Evolutionary conservation across 768 basidiomycete genomes (phyloP).

Genomic region (Pulveroboletus sp.): DNA sequence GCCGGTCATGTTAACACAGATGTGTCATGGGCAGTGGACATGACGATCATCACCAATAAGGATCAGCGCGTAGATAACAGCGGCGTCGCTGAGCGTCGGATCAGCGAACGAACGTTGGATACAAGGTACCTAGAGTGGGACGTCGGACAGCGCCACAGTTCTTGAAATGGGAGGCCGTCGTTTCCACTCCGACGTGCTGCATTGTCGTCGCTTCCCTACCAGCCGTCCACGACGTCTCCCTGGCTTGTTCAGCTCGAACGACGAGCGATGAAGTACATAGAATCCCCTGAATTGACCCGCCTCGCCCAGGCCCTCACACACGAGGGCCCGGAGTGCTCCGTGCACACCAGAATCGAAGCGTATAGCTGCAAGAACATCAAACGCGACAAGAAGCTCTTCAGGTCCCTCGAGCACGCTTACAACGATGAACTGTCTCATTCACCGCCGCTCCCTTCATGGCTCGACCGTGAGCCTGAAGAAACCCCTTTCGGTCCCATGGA

Average conservation of each 20-base stretch:
- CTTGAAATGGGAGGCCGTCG: slow-evolving; percentile 11
- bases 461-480: slow-evolving; percentile 64
- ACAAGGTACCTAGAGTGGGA: no score
- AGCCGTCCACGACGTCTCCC: neutral
- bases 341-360: slow-evolving; percentile 90
- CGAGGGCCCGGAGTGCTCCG: slow-evolving; percentile 82
- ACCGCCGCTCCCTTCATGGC: slow-evolving; percentile 79
- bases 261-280: slow-evolving; percentile 79
- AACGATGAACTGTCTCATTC: slow-evolving; percentile 71
- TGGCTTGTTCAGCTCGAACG: neutral
- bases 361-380: slow-evolving; percentile 98
- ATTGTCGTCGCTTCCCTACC: neutral
- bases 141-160: slow-evolving; percentile 13
- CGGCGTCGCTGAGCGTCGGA: neutral
- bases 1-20: neutral
- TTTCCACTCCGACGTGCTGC: slow-evolving; percentile 8
- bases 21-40: neutral
- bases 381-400: slow-evolving; percentile 95
- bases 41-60: neutral
- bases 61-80: neutral
- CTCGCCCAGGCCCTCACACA: slow-evolving; percentile 78
- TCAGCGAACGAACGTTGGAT: slow-evolving; percentile 5
- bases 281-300: slow-evolving; percentile 70
- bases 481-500: slow-evolving; percentile 91
- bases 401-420: slow-evolving; percentile 84